Conservation (phyloP, 371 early-diverging fungal genomes). For the Cokeromyces recurvatus region DNA sequence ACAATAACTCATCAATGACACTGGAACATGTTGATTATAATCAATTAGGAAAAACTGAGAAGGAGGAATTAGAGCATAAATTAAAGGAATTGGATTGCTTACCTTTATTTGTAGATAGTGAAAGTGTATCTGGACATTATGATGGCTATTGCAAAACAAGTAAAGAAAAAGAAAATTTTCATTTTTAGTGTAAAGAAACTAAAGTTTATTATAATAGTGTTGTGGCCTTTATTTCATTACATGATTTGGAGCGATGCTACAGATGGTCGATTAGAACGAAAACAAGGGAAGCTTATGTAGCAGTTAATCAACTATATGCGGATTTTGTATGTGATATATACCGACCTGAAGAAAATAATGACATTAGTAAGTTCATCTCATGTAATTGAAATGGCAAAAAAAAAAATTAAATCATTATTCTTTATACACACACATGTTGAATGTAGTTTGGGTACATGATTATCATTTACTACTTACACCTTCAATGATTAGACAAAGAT, state of each 20-base stretch:
- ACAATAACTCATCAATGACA: constrained; percentile 9
- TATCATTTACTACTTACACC: constrained; percentile 96
- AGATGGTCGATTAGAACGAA: constrained; percentile 60
- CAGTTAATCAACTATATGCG: constrained; percentile 85
- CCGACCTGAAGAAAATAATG: constrained; percentile 73
- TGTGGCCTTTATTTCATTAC: constrained; percentile 99
- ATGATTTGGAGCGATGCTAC: constrained; percentile 85
- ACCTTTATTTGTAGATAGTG: constrained; percentile 77
- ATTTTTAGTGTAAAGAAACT: too few species aligned
- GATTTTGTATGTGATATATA: constrained; percentile 73
- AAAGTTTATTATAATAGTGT: too few species aligned
- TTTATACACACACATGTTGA: too few species aligned
- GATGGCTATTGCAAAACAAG: constrained; percentile 90
- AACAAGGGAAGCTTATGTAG: constrained; percentile 78
- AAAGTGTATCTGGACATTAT: constrained; percentile 69
- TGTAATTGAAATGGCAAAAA: too few species aligned
- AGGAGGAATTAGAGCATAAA: constrained; percentile 24
- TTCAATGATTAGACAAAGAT: constrained; percentile 68
- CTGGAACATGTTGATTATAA: too few species aligned
- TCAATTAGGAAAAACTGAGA: constrained; percentile 15
- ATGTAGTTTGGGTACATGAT: constrained; percentile 95
- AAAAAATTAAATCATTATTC: too few species aligned
- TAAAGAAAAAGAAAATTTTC: too few species aligned
- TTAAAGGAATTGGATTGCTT: constrained; percentile 50
- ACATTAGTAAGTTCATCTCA: constrained; percentile 62